Conservation (phyloP, 148 eudicot species). For the Drosera capensis region DNA sequence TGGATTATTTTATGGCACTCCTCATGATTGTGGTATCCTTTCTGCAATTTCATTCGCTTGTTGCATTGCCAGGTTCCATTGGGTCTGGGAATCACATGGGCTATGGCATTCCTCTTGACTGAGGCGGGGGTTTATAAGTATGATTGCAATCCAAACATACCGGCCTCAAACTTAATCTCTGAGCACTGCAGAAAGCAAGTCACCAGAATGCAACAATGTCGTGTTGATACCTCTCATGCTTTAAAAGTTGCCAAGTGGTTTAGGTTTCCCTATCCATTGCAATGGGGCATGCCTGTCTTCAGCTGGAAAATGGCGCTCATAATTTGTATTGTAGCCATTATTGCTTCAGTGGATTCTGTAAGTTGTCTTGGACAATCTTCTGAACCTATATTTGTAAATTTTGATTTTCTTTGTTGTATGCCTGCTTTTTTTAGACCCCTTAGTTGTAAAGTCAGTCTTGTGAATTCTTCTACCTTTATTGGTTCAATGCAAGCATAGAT, state of each 20-base stretch:
- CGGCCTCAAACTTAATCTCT: conserved; percentile 64
- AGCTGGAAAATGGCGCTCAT: conserved; percentile 91
- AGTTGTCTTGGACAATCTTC: conserved; percentile 16
- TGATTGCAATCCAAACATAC: conserved; percentile 78
- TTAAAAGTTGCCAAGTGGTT: conserved; percentile 83
- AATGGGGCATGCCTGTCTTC: conserved; percentile 90
- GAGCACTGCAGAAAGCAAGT: conserved; percentile 80
- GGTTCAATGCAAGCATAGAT: too few species aligned
- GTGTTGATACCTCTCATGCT: conserved; percentile 90
- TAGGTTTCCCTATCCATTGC: conserved; percentile 92
- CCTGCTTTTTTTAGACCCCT: too few species aligned
- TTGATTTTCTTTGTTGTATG: neutral
- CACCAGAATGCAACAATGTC: conserved; percentile 67
- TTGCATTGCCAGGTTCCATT: conserved; percentile 85
- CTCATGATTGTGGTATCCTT: neutral
- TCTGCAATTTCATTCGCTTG: too few species aligned
- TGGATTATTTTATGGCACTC: neutral
- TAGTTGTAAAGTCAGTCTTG: too few species aligned
- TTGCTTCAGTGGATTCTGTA: conserved; percentile 89
- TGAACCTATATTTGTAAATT: neutral
- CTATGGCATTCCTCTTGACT: conserved; percentile 65
- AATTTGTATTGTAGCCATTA: conserved; percentile 83
- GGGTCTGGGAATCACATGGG: conserved; percentile 89
- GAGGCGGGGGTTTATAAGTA: conserved; percentile 80
- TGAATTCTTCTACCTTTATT: too few species aligned